Evolutionary conservation across 331 rosid genomes (phyloP).

Genomic region (Ulmus americana): DNA sequence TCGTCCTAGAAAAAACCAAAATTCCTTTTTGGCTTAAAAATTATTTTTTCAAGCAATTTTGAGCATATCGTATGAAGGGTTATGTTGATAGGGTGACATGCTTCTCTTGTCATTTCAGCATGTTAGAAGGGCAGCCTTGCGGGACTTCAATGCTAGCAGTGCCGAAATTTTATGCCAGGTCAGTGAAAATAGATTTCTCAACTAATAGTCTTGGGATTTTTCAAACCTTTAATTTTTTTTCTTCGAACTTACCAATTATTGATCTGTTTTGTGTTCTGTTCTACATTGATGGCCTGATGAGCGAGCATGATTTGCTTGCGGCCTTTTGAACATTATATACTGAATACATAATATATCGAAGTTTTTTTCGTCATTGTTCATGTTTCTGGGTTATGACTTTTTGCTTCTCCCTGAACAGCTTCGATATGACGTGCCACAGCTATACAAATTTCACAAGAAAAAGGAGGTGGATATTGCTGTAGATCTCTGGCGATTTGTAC

Average conservation of each 20-base stretch:
- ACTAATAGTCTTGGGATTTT: neutral
- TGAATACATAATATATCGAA: too few relatives aligned
- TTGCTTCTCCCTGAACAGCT: constrained; percentile 44
- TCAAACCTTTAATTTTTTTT: neutral
- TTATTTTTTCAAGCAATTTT: neutral
- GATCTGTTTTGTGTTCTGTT: neutral
- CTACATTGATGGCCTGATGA: neutral
- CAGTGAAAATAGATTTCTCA: constrained; percentile 16
- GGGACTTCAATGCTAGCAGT: constrained; percentile 57
- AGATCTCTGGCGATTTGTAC: constrained; percentile 88
- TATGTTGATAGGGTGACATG: constrained; percentile 2
- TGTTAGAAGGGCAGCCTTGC: constrained; percentile 68
- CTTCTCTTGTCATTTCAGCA: constrained; percentile 48
- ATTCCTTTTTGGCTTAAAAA: too few relatives aligned
- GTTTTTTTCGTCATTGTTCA: neutral
- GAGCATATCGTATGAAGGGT: neutral
- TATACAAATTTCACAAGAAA: constrained; percentile 88
- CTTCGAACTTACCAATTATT: neutral
- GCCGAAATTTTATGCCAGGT: constrained; percentile 93
- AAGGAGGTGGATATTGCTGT: constrained; percentile 77
- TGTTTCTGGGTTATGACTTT: neutral
- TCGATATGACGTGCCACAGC: constrained; percentile 60
- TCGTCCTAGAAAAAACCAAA: too few relatives aligned
- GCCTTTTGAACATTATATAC: neutral
- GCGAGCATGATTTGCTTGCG: neutral